A percentile compares a stretch with the other conserved stretches of the same genome.
Conservation (phyloP, 192 early-diverging fungal species). For the Mortierella hygrophila region DNA sequence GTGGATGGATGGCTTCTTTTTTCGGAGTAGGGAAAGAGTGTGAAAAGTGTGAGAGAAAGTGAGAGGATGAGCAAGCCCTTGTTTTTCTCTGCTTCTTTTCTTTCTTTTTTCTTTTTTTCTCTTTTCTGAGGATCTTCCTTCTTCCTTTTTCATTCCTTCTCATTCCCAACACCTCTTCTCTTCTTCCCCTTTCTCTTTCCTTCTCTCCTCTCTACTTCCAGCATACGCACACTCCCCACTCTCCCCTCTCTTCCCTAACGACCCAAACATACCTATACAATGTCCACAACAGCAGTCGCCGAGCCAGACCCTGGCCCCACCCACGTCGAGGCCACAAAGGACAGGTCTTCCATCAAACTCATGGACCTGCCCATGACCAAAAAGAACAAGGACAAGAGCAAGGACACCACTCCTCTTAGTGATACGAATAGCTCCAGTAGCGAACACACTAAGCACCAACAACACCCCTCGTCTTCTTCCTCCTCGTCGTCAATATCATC, state of each 20-base stretch:
- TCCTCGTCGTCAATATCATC: slow-evolving; percentile 6
- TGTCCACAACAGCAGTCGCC: slow-evolving; percentile 12
- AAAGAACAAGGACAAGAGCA: slow-evolving; percentile 30
- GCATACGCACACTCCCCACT: not conserved
- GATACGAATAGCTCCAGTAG: not conserved
- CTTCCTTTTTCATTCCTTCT: slow-evolving; percentile 11
- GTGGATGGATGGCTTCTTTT: not conserved
- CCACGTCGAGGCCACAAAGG: slow-evolving; percentile 24
- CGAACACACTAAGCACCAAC: not conserved
- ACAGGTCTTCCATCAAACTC: slow-evolving; percentile 48
- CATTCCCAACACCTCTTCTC: not conserved
- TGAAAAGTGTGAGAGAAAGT: not conserved
- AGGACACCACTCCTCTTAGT: not conserved
- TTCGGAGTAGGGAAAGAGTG: slow-evolving; percentile 7
- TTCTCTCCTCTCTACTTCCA: not conserved
- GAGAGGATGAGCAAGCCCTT: not conserved
- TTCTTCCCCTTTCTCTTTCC: not conserved
- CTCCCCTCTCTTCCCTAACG: not conserved
- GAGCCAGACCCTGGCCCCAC: slow-evolving; percentile 15
- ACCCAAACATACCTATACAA: not conserved
- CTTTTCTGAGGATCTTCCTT: not conserved
- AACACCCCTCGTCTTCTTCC: not conserved
- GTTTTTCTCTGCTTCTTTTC: not conserved
- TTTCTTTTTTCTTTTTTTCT: not conserved
- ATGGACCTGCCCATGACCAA: slow-evolving; percentile 51